Percentiles rank a stretch among this genome's conserved stretches.
These are phyloP conservation scores for Agaricus subrufescens DNA, from an alignment of 768 basidiomycete species.

Conservation along the genomic window DNA sequence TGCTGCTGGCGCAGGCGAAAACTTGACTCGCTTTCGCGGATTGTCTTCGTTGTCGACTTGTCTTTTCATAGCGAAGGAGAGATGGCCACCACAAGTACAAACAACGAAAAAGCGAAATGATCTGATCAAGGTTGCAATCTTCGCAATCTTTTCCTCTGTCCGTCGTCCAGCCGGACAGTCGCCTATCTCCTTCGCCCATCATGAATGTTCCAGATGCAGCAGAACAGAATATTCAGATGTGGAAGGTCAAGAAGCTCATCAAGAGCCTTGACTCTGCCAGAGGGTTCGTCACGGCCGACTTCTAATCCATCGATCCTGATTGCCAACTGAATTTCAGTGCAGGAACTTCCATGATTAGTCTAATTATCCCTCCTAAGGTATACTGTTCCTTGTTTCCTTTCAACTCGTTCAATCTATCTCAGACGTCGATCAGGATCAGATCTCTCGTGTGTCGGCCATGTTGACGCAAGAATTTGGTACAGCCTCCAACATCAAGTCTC, in stretches of 20 bases:
- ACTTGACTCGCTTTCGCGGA: constrained; percentile 3
- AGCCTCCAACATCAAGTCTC: constrained; percentile 99
- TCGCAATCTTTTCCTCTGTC: constrained; percentile 15
- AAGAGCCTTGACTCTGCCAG: constrained; percentile 93
- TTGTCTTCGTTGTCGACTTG: neutral
- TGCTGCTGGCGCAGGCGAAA: neutral
- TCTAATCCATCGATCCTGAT: constrained; percentile 19
- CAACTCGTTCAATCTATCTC: neutral
- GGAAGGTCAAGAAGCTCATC: constrained; percentile 99
- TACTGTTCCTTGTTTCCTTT: neutral
- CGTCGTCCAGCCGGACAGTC: constrained; percentile 17
- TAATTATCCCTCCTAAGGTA: constrained; percentile 94
- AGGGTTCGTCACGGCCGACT: constrained; percentile 47
- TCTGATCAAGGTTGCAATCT: constrained; percentile 19
- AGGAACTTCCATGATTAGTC: constrained; percentile 98
- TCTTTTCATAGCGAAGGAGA: neutral
- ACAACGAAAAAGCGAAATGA: constrained; percentile 24
- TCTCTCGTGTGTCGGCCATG: constrained; percentile 92
- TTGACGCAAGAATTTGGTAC: constrained; percentile 98
- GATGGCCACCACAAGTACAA: constrained; percentile 24
- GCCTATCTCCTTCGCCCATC: constrained; percentile 33
- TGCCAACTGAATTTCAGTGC: constrained; percentile 44
- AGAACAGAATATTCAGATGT: constrained; percentile 96
- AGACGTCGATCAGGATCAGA: constrained; percentile 64
- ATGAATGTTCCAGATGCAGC: constrained; percentile 77